Evolutionary conservation across 192 early-diverging fungal genomes (phyloP), one percentile per base, ranked within the genome.

Genomic region (Backusella sp.): DNA sequence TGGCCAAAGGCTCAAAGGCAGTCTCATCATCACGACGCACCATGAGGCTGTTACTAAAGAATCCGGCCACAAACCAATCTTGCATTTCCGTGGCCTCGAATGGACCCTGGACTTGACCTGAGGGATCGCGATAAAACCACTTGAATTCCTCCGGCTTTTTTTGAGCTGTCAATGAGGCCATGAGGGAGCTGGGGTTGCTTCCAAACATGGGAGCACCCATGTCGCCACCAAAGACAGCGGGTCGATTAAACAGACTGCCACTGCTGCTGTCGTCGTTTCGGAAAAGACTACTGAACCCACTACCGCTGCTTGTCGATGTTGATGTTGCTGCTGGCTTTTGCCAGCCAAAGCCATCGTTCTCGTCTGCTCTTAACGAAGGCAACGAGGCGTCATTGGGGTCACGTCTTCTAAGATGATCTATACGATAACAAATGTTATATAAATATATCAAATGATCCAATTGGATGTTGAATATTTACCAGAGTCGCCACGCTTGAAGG

Each of bases 11-110:
- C 76, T 96, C 94, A 82, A 96, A 98, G 3, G 79, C 80, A 3
- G 87, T 35, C 35, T 95, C 93, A 52, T 93, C 93, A 34, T 93
- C 92, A 49, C 91, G 86, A 82, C 92, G 91, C 37, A 99, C 91
- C 30, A 95, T 90, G 37, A 99, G 86, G 52, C 91, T 90, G 23
- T 86, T 83, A 0, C 87, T 85, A 77, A 99, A 98, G 80, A 95
- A 99, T 30, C 93, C 94, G 26, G 87, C 91, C 26, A 87, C 87
- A 83, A 89, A 95, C 97, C 97, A 99, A 46, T 95, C 96, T 59
- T 99, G 95, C 97, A 99, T 99, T 66, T 96, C 92, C 14, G 91
- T 82, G 19, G 92, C 88, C 11, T 88, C 82, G 78, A 98, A 99
- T 28, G 97, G 96, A 26, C 96, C 97, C 82, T 97, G 96, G 28